Evolutionary conservation across 1,284 basidiomycete genomes (phyloP).

Genomic region (Ustilago trichophora): DNA sequence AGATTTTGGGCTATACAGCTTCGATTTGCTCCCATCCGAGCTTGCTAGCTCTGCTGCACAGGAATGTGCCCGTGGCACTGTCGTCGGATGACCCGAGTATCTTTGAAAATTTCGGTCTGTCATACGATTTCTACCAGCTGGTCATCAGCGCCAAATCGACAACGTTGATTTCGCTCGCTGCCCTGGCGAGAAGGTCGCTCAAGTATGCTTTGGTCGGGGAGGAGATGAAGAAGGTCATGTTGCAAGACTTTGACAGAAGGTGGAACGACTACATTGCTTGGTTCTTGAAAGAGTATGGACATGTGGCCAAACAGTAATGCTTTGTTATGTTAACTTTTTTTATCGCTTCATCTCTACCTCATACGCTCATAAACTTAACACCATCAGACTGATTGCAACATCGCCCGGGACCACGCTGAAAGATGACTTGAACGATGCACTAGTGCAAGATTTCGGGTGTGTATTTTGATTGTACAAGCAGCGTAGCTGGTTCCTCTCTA

Average conservation of each 20-base stretch:
- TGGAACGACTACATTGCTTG: constrained; percentile 43
- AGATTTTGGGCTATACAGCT: constrained; percentile 45
- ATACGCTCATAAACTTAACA: too few relatives aligned
- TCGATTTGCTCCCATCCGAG: constrained; percentile 36
- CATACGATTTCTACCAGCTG: constrained; percentile 55
- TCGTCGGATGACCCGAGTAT: constrained; percentile 78
- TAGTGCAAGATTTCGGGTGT: too few relatives aligned
- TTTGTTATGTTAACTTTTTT: background rate
- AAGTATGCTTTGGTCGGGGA: constrained; percentile 30
- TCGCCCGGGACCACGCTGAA: too few relatives aligned
- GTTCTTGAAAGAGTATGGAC: constrained; percentile 21
- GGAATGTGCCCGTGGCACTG: constrained; percentile 76
- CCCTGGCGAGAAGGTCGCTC: constrained; percentile 39
- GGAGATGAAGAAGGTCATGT: constrained; percentile 12
- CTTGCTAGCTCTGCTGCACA: constrained; percentile 71
- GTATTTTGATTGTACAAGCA: too few relatives aligned
- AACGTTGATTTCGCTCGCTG: constrained; percentile 30
- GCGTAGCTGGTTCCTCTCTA: too few relatives aligned
- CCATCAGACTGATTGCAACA: too few relatives aligned
- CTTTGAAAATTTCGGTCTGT: constrained; percentile 77
- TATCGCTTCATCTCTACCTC: too few relatives aligned
- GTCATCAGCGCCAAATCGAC: constrained; percentile 25
- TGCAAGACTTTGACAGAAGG: constrained; percentile 38
- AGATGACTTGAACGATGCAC: too few relatives aligned
- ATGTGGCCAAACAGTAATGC: background rate